phyloP scores from a whole-genome alignment of 2,329 filamentous ascomycete species.

The Epichloe elymi region DNA sequence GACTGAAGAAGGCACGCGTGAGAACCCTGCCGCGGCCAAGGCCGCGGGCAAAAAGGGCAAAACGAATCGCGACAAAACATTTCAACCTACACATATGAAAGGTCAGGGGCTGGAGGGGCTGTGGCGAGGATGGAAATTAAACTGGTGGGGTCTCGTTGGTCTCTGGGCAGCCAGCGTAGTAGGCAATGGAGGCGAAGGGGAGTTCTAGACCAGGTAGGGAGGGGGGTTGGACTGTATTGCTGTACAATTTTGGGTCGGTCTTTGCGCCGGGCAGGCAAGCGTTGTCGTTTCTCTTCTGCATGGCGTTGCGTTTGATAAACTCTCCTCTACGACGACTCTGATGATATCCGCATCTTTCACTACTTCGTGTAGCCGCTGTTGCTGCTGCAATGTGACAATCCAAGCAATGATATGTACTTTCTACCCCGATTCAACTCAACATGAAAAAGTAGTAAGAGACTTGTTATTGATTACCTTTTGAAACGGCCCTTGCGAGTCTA shows the following conservation, averaged over 20 bases:
- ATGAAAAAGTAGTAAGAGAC: conserved; percentile 17
- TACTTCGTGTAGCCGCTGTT: conserved; percentile 9
- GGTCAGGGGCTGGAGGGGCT: conserved; percentile 58
- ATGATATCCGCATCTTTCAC: conserved; percentile 23
- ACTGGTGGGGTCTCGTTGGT: conserved; percentile 63
- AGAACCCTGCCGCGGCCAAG: conserved; percentile 22
- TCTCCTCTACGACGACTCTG: conserved; percentile 5
- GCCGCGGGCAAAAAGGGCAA: conserved; percentile 21
- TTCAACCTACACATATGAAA: conserved; percentile 29
- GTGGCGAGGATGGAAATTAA: conserved; percentile 64
- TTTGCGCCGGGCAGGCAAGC: neutral
- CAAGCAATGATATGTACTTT: neutral
- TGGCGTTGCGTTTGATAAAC: conserved; percentile 4
- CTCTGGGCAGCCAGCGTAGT: conserved; percentile 58
- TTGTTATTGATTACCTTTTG: conserved; percentile 30
- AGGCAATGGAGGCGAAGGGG: conserved; percentile 46
- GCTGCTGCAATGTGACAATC: neutral
- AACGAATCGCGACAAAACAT: conserved; percentile 18
- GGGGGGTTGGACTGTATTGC: conserved; percentile 4
- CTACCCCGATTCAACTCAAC: neutral
- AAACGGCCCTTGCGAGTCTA: conserved; percentile 27
- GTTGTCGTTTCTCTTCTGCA: conserved; percentile 1
- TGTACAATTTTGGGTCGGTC: conserved; percentile 4
- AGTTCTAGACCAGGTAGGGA: conserved; percentile 31
- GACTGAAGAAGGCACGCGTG: conserved; percentile 62